These are phyloP conservation scores for Penicillium psychrofluorescens DNA, from an alignment of 495 filamentous ascomycete genomes.

Conservation along the genomic window DNA sequence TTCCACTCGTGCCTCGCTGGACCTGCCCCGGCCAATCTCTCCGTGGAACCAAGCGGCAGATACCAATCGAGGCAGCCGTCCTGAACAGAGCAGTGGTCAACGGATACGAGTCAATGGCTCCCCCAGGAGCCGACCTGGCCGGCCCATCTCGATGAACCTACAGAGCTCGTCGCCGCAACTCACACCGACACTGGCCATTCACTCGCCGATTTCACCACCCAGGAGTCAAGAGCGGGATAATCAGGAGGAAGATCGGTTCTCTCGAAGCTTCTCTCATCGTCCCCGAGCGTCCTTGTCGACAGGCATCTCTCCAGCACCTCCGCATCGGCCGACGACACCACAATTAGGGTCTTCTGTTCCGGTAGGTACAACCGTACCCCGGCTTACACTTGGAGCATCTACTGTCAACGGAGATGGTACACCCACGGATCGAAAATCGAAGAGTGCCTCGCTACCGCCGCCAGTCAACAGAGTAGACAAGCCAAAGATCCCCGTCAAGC, in stretches of 20 bases:
- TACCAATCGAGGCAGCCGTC: slow-evolving; percentile 13
- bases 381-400: slow-evolving; percentile 41
- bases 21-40: slow-evolving; percentile 41
- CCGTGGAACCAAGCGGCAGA: slow-evolving; percentile 32
- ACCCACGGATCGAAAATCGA: slow-evolving; percentile 24
- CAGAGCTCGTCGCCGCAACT: slow-evolving; percentile 49
- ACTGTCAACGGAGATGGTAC: slow-evolving; percentile 14
- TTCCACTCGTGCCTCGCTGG: slow-evolving; percentile 40
- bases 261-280: slow-evolving; percentile 19
- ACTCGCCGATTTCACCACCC: slow-evolving; percentile 70
- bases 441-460: slow-evolving; percentile 50
- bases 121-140: slow-evolving; percentile 21
- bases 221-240: slow-evolving; percentile 21
- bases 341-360: slow-evolving; percentile 44
- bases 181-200: slow-evolving; percentile 62
- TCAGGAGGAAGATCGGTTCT: slow-evolving; percentile 15
- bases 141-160: slow-evolving; percentile 47
- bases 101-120: slow-evolving; percentile 25
- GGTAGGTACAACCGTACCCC: slow-evolving; percentile 40
- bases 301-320: slow-evolving; percentile 35
- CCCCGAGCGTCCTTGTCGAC: slow-evolving; percentile 23
- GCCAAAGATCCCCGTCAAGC: slow-evolving; percentile 58
- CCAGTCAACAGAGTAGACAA: slow-evolving; percentile 78
- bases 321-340: slow-evolving; percentile 38
- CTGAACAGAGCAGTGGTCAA: slow-evolving; percentile 15